Base-by-base conservation (phyloP, 2,329 filamentous ascomycete species). In the Ophiostoma montium region DNA sequence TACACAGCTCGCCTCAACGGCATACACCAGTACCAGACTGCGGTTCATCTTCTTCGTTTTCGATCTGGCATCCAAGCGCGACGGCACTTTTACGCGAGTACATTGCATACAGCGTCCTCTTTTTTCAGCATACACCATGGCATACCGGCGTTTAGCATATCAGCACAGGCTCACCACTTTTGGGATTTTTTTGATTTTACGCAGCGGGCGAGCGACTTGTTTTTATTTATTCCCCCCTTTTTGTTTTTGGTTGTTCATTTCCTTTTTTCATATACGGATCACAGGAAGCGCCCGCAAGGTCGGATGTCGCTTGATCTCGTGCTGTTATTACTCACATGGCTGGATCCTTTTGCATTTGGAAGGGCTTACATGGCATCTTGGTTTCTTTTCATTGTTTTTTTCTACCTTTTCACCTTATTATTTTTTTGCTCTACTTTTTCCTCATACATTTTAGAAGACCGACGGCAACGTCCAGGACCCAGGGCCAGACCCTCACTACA, bases 321-420 rank as follows among this genome's bases (percentile, higher is more conserved):
- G n/a, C 9, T 50, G 18, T 52, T 50, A 51, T 51, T 62, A 59
- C 61, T 72, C 69, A 70, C 67, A 71, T 68, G 72, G 73, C 72
- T 72, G 70, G 72, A 66, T 68, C 66, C 66, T 59, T 67, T 65
- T 70, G 70, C 71, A 72, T 75, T 71, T 70, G 68, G 21, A 42
- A 42, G 65, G 69, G 68, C 67, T 69, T 67, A 69, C 67, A 69
- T 64, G 64, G 67, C 66, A 67, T 67, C 64, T 53, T 42, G 38
- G 33, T 41, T 46, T 62, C 39, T 30, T 49, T 38, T 36, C 32
- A 31, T 45, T 46, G 21, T 16, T 36, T 47, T 31, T 49, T 49
- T 16, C 23, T 52, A 54, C 47, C 53, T 52, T 50, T 53, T 53
- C 23, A n/a, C 19, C 35, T 50, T 45, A 35, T 48, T 53, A 57